phyloP scores from a whole-genome alignment of 2,329 filamentous ascomycete species.

The Colletotrichum sp. region DNA sequence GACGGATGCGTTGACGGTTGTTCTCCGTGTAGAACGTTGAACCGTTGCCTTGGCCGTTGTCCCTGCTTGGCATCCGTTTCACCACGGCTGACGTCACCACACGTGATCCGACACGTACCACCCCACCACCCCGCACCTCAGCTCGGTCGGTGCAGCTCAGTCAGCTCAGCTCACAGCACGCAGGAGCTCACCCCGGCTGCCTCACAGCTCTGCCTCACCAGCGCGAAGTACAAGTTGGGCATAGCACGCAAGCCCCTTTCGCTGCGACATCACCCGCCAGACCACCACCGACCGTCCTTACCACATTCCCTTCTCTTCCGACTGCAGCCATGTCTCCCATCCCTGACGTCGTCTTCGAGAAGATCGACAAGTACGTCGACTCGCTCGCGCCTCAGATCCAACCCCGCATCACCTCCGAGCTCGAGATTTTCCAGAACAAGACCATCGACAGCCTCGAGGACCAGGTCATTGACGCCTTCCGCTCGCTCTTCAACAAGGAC shows the following conservation, averaged over 20 bases:
- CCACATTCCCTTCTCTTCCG: background rate
- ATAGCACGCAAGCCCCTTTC: background rate
- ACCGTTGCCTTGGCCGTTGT: background rate
- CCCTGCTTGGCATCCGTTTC: background rate
- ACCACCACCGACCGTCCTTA: background rate
- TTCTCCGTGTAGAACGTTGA: background rate
- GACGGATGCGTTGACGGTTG: background rate
- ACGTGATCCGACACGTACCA: background rate
- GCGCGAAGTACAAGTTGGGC: background rate
- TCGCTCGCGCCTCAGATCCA: constrained; percentile 51
- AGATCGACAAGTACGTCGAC: constrained; percentile 52
- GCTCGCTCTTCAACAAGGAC: constrained; percentile 46
- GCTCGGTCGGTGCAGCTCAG: background rate
- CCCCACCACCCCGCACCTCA: background rate
- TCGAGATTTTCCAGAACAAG: constrained; percentile 47
- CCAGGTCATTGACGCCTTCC: constrained; percentile 50
- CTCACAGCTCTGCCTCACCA: background rate
- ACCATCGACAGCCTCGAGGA: constrained; percentile 50
- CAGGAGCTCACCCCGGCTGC: background rate
- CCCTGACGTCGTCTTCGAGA: constrained; percentile 46
- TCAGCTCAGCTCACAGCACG: background rate
- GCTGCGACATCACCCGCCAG: background rate
- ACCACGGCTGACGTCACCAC: background rate
- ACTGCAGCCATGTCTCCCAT: constrained; percentile 36
- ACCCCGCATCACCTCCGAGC: constrained; percentile 48